Evolutionary conservation across 352 stramenopile species (phyloP).

Genomic region (Phytophthora pistaciae): DNA sequence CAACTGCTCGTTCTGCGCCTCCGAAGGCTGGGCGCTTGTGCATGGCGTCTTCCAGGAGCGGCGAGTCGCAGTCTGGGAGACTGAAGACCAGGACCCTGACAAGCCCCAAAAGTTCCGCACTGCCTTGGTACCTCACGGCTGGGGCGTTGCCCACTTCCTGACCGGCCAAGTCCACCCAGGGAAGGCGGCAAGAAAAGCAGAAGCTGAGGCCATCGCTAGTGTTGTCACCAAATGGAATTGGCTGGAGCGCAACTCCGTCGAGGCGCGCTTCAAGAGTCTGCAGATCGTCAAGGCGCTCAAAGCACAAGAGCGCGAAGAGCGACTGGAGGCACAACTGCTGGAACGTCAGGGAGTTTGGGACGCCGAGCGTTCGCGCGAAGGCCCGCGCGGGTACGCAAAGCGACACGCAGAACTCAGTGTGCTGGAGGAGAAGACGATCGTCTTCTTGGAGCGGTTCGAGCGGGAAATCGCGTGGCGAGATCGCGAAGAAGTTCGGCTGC

Average conservation of each 20-base stretch:
- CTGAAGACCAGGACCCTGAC: slow-evolving; percentile 9
- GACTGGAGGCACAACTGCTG: slow-evolving; percentile 69
- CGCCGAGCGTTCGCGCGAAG: slow-evolving; percentile 68
- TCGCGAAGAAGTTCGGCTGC: slow-evolving; percentile 56
- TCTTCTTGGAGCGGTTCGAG: slow-evolving; percentile 57
- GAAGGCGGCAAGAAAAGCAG: slow-evolving; percentile 9
- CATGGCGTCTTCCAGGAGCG: slow-evolving; percentile 78
- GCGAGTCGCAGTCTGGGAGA: slow-evolving; percentile 35
- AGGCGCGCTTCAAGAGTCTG: slow-evolving; percentile 80
- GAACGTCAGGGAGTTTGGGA: slow-evolving; percentile 76
- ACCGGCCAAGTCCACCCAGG: slow-evolving; percentile 40
- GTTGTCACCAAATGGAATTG: slow-evolving; percentile 56
- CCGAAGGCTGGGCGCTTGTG: slow-evolving; percentile 80
- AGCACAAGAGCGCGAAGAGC: slow-evolving; percentile 73
- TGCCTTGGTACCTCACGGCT: slow-evolving; percentile 71
- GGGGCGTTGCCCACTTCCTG: slow-evolving; percentile 82
- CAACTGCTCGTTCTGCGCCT: slow-evolving; percentile 65
- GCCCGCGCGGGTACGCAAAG: slow-evolving; percentile 74
- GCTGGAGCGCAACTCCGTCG: slow-evolving; percentile 72
- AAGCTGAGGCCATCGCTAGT: slow-evolving; percentile 1
- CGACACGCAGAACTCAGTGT: slow-evolving; percentile 67
- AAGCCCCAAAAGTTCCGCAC: slow-evolving; percentile 24
- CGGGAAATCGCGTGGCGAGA: slow-evolving; percentile 49
- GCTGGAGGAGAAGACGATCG: slow-evolving; percentile 65
- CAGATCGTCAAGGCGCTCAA: slow-evolving; percentile 74